Evolutionary conservation across 2,329 filamentous ascomycete species (phyloP).

Genomic region (Cladosporium oxysporum): DNA sequence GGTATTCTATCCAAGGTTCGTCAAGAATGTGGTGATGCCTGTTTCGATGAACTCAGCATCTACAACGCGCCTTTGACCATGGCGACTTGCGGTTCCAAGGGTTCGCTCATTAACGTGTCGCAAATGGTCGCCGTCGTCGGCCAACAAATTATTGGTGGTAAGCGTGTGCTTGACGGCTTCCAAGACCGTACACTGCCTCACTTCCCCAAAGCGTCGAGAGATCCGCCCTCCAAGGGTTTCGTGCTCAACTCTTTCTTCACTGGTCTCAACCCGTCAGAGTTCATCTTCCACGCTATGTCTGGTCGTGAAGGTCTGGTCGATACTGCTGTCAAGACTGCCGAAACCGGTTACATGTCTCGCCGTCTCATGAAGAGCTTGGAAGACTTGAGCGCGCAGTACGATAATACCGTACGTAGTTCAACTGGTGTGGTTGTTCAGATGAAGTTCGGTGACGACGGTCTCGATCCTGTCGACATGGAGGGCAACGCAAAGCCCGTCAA

Average conservation of each 20-base stretch:
- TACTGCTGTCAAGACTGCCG: slow-evolving; percentile 97
- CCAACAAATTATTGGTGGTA: slow-evolving; percentile 94
- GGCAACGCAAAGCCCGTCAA: slow-evolving; percentile 88
- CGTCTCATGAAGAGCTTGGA: slow-evolving; percentile 97
- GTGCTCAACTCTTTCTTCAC: slow-evolving; percentile 97
- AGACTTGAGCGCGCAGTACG: slow-evolving; percentile 89
- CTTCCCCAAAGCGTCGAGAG: slow-evolving; percentile 88
- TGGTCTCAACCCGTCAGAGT: slow-evolving; percentile 85
- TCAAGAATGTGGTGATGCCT: slow-evolving; percentile 85
- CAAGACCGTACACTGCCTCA: slow-evolving; percentile 93
- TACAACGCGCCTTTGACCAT: slow-evolving; percentile 94
- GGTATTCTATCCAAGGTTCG: slow-evolving; percentile 90
- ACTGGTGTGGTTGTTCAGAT: slow-evolving; percentile 90
- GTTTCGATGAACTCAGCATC: slow-evolving; percentile 83
- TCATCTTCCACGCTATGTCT: slow-evolving; percentile 97
- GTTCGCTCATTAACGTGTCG: slow-evolving; percentile 95
- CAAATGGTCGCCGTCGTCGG: slow-evolving; percentile 98
- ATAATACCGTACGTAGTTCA: slow-evolving; percentile 91
- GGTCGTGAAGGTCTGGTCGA: slow-evolving; percentile 98
- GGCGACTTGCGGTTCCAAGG: slow-evolving; percentile 96
- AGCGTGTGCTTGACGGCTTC: slow-evolving; percentile 92
- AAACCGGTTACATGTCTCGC: slow-evolving; percentile 98
- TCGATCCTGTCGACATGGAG: slow-evolving; percentile 98
- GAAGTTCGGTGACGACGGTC: slow-evolving; percentile 91
- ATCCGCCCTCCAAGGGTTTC: slow-evolving; percentile 95